Evolutionary conservation across 106 monocot species (phyloP).

Genomic region (Dioscorea alata): DNA sequence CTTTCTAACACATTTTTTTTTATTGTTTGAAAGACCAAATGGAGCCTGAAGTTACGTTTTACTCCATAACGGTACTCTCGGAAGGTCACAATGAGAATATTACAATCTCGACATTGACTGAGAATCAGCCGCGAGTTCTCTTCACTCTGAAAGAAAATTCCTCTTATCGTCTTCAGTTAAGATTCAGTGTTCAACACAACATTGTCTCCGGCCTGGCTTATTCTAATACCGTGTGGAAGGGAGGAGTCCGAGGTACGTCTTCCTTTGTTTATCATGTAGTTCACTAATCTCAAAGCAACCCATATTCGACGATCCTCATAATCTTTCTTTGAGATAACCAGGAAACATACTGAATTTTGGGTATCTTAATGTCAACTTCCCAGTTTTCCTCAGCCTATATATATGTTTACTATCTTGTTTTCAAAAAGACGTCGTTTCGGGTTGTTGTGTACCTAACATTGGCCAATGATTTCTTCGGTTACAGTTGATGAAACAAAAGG

Average conservation of each 20-base stretch:
- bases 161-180: constrained; percentile 31
- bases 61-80: constrained; percentile 31
- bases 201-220: constrained; percentile 46
- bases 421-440: neutral
- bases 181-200: constrained; percentile 40
- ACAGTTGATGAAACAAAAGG: constrained; percentile 45
- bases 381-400: too few species aligned
- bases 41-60: constrained; percentile 43
- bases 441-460: neutral
- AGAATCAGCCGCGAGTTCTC: constrained; percentile 8
- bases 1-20: neutral
- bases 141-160: constrained; percentile 41
- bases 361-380: too few species aligned
- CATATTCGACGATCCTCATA: too few species aligned
- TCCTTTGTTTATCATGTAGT: neutral
- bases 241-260: constrained; percentile 17
- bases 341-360: too few species aligned
- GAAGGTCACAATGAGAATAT: constrained; percentile 13
- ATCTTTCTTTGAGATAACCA: too few species aligned
- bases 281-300: too few species aligned
- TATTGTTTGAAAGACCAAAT: constrained; percentile 17
- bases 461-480: neutral
- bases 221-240: constrained; percentile 40
- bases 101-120: constrained; percentile 18
- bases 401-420: too few species aligned